Evolutionary conservation across 2,329 filamentous ascomycete genomes (phyloP).

Genomic region (Fusarium sp.): DNA sequence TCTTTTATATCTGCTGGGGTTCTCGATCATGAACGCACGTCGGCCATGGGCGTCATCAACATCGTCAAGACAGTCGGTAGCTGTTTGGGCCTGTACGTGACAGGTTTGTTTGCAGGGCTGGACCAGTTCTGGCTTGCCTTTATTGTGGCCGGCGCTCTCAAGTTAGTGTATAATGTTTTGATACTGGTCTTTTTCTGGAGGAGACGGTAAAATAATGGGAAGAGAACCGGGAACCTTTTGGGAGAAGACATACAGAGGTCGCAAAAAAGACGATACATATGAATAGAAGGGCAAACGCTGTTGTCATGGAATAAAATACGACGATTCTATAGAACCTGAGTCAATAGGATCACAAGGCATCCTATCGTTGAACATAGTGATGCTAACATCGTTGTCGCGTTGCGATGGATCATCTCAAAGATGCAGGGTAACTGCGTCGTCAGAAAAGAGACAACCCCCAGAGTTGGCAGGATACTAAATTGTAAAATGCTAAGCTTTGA

Average conservation of each 20-base stretch:
- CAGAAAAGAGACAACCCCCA: too few relatives aligned
- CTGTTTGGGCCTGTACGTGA: slow-evolving; percentile 36
- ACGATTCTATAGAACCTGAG: too few relatives aligned
- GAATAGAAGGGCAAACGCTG: too few relatives aligned
- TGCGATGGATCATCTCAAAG: too few relatives aligned
- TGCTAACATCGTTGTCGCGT: too few relatives aligned
- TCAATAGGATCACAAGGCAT: too few relatives aligned
- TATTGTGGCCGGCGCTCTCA: slow-evolving; percentile 34
- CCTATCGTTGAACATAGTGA: too few relatives aligned
- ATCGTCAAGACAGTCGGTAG: slow-evolving; percentile 41
- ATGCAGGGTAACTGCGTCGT: too few relatives aligned
- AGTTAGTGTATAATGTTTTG: slow-evolving; percentile 34
- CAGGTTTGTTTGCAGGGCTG: slow-evolving; percentile 30
- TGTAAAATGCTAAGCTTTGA: too few relatives aligned
- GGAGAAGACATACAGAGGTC: neutral
- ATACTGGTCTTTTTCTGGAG: slow-evolving; percentile 40
- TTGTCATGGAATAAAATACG: too few relatives aligned
- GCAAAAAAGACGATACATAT: too few relatives aligned
- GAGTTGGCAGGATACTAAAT: too few relatives aligned
- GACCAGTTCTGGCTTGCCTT: slow-evolving; percentile 41
- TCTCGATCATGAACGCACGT: slow-evolving; percentile 35
- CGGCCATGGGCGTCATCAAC: slow-evolving; percentile 39
- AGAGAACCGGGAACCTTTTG: fast-evolving
- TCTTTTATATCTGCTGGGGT: slow-evolving; percentile 38
- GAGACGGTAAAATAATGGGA: neutral